These are phyloP conservation scores for Telopea speciosissima DNA, from an alignment of 177 flowering plant species.

Conservation along the genomic window DNA sequence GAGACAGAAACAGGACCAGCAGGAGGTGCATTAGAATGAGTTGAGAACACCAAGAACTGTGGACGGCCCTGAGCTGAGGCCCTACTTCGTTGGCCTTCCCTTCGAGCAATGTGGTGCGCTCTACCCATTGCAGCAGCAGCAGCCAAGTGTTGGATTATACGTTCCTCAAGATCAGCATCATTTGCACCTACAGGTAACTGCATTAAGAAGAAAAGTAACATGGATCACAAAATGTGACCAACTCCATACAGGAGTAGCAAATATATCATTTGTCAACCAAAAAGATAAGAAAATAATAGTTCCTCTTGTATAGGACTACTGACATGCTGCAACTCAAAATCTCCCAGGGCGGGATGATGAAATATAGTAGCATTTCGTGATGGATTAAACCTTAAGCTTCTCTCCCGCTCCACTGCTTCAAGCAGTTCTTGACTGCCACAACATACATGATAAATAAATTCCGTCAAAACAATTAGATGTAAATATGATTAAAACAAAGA, in stretches of 20 bases:
- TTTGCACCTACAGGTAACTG: conserved; percentile 42
- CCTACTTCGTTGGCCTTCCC: conserved; percentile 64
- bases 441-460: conserved; percentile 6
- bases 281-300: neutral
- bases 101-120: conserved; percentile 51
- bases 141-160: conserved; percentile 79
- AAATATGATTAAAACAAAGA: neutral
- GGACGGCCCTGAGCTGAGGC: conserved; percentile 52
- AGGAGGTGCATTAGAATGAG: conserved; percentile 45
- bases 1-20: conserved; percentile 33
- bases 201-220: conserved; percentile 6
- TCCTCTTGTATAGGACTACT: conserved; percentile 21
- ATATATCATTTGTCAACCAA: neutral
- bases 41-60: conserved; percentile 55
- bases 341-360: conserved; percentile 84
- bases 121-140: conserved; percentile 92
- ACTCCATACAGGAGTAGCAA: neutral
- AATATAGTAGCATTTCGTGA: conserved; percentile 60
- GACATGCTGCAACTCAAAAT: conserved; percentile 79
- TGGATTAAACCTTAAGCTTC: conserved; percentile 51
- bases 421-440: conserved; percentile 76
- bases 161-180: conserved; percentile 72
- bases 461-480: neutral
- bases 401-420: conserved; percentile 73
- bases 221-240: neutral